Evolutionary conservation across 345 rosid species (phyloP).

Genomic region (Ceriops tagal): DNA sequence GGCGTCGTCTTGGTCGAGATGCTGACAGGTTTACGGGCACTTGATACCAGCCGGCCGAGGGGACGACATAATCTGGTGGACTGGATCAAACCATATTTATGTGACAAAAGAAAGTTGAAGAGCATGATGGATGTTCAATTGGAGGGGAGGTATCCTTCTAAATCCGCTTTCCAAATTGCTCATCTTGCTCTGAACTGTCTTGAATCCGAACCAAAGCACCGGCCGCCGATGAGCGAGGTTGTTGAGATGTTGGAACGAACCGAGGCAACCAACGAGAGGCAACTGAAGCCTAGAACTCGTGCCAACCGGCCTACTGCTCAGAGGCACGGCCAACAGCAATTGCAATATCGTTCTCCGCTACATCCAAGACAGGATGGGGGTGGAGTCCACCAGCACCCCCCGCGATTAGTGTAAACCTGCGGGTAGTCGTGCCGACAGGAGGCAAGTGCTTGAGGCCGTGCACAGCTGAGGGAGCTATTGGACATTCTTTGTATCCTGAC

Average conservation of each 20-base stretch:
- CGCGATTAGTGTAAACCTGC: constrained; percentile 9
- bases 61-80: constrained; percentile 64
- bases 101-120: constrained; percentile 64
- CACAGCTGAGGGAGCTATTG: too few species aligned
- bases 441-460: too few species aligned
- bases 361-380: constrained; percentile 30
- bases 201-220: constrained; percentile 59
- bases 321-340: constrained; percentile 35
- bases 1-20: constrained; percentile 91
- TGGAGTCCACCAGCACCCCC: constrained; percentile 24
- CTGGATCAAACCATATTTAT: constrained; percentile 80
- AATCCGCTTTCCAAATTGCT: constrained; percentile 60
- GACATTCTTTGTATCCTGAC: too few species aligned
- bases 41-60: constrained; percentile 73
- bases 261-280: constrained; percentile 48
- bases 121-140: constrained; percentile 62
- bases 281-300: constrained; percentile 44
- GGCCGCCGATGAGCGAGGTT: constrained; percentile 91
- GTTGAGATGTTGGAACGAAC: constrained; percentile 57
- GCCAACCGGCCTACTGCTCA: constrained; percentile 26
- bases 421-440: neutral
- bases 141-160: constrained; percentile 78
- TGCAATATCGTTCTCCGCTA: constrained; percentile 48
- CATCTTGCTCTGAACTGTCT: constrained; percentile 70
- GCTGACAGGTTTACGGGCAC: constrained; percentile 73